Evolutionary conservation across 2,329 filamentous ascomycete genomes (phyloP).

Genomic region (Stemphylium beticola): DNA sequence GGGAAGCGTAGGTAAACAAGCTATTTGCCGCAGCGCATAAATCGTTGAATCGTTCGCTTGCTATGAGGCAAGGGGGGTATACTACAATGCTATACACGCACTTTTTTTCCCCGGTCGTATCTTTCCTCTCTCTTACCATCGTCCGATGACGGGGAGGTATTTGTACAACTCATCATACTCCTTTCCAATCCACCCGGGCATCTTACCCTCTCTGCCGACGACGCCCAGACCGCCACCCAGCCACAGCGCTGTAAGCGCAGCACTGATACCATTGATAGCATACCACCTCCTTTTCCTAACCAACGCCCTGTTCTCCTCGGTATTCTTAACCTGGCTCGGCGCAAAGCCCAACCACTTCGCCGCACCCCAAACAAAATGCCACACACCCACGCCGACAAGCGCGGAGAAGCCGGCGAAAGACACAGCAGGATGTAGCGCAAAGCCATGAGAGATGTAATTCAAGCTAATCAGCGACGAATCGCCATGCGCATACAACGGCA

Average conservation of each 20-base stretch:
- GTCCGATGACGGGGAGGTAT: conserved; percentile 63
- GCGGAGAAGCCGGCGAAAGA: conserved; percentile 73
- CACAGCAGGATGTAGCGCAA: conserved; percentile 71
- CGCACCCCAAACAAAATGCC: conserved; percentile 83
- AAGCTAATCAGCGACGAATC: conserved; percentile 86
- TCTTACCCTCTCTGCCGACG: conserved; percentile 72
- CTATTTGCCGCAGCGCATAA: not conserved
- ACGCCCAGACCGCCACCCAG: conserved; percentile 80
- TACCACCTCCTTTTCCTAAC: conserved; percentile 72
- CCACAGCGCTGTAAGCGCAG: conserved; percentile 71
- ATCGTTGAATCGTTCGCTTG: not conserved
- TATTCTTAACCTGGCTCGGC: conserved; percentile 60
- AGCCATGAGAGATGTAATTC: conserved; percentile 83
- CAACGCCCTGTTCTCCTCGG: conserved; percentile 57
- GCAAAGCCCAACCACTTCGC: conserved; percentile 79
- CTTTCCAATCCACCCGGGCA: conserved; percentile 78
- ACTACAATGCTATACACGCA: conserved; percentile 24
- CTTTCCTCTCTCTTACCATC: conserved; percentile 53
- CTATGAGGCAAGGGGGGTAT: conserved; percentile 22
- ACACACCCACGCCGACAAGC: conserved; percentile 70
- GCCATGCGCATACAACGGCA: conserved; percentile 79
- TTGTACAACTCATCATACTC: conserved; percentile 78
- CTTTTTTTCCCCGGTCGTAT: not conserved
- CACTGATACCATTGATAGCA: conserved; percentile 69
- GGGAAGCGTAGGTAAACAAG: too few species aligned